A percentile compares a stretch with the other conserved stretches of the same genome.
These are phyloP conservation scores for Rhodocollybia butyracea DNA, from an alignment of 768 basidiomycete genomes.

Conservation along the genomic window DNA sequence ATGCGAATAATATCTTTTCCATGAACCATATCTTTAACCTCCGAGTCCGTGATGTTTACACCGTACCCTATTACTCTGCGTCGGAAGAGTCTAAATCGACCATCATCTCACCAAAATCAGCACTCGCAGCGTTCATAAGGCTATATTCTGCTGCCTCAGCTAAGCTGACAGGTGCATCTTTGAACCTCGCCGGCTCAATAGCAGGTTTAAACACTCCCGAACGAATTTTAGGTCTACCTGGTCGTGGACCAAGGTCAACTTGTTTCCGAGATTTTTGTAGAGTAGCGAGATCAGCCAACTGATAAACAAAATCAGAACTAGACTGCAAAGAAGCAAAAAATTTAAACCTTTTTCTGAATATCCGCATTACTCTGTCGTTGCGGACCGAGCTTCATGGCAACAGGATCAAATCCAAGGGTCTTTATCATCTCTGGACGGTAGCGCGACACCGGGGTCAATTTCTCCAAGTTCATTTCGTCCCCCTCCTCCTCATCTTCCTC, in stretches of 20 bases:
- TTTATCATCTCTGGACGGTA: constrained; percentile 70
- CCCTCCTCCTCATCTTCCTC: constrained; percentile 12
- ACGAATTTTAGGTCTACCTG: constrained; percentile 61
- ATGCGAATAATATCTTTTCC: no score
- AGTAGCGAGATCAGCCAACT: constrained; percentile 58
- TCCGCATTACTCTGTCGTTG: constrained; percentile 36
- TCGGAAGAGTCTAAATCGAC: constrained; percentile 1
- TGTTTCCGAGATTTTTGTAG: constrained; percentile 47
- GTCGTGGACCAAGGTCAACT: constrained; percentile 58
- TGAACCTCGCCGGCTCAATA: constrained; percentile 20
- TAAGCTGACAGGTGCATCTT: not conserved
- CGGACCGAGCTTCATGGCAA: constrained; percentile 41
- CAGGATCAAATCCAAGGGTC: constrained; percentile 78
- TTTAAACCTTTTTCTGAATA: constrained; percentile 55
- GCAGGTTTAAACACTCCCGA: constrained; percentile 49
- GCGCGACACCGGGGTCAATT: constrained; percentile 19
- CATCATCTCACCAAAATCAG: not conserved
- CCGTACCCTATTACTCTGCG: not conserved
- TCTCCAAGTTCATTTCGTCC: not conserved
- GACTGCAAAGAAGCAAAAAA: constrained; percentile 11
- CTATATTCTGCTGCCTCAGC: not conserved
- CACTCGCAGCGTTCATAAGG: no score
- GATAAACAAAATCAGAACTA: no score
- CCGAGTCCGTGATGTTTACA: no score
- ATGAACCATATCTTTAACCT: no score